Evolutionary conservation across 1,284 basidiomycete genomes (phyloP).

Genomic region (Ustilago xerochloae): DNA sequence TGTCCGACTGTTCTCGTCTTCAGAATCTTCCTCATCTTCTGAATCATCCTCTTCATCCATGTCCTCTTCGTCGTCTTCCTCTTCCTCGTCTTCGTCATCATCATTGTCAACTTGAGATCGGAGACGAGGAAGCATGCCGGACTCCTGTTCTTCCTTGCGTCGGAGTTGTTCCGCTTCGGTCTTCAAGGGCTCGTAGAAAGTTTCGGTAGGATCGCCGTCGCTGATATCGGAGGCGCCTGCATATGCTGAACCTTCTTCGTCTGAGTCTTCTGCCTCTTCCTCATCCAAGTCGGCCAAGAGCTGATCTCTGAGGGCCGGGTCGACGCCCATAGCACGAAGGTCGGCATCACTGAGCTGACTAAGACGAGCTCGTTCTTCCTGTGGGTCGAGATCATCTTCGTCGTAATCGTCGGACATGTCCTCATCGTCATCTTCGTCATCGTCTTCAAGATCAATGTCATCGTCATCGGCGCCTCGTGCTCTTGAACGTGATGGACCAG

Average conservation of each 20-base stretch:
- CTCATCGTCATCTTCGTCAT: slow-evolving; percentile 46
- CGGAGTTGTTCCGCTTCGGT: slow-evolving; percentile 60
- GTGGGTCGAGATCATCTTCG: slow-evolving; percentile 45
- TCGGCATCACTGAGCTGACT: slow-evolving; percentile 56
- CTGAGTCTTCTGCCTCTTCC: slow-evolving; percentile 51
- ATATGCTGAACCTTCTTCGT: slow-evolving; percentile 49
- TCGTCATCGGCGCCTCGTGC: slow-evolving; percentile 6
- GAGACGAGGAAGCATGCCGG: slow-evolving; percentile 40
- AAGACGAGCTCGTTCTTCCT: slow-evolving; percentile 34
- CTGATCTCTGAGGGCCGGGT: slow-evolving; percentile 44
- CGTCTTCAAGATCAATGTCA: slow-evolving; percentile 33
- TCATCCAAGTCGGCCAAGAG: slow-evolving; percentile 44
- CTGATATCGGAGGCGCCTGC: slow-evolving; percentile 64
- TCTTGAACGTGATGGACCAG: slow-evolving; percentile 18
- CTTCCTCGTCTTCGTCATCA: slow-evolving; percentile 21
- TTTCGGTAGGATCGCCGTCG: slow-evolving; percentile 55
- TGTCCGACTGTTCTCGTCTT: slow-evolving; percentile 72
- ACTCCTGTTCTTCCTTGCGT: slow-evolving; percentile 58
- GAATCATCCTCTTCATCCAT: slow-evolving; percentile 38
- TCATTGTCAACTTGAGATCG: slow-evolving; percentile 35
- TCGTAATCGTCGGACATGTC: slow-evolving; percentile 28
- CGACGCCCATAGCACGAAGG: slow-evolving; percentile 51
- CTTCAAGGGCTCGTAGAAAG: slow-evolving; percentile 62
- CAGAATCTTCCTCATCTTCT: slow-evolving; percentile 24
- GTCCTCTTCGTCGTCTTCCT: slow-evolving; percentile 30